A percentile compares a stretch with the other conserved stretches of the same genome.
Evolutionary conservation across 495 filamentous ascomycete genomes (phyloP).

Genomic region (Friedmanniomyces endolithicus): DNA sequence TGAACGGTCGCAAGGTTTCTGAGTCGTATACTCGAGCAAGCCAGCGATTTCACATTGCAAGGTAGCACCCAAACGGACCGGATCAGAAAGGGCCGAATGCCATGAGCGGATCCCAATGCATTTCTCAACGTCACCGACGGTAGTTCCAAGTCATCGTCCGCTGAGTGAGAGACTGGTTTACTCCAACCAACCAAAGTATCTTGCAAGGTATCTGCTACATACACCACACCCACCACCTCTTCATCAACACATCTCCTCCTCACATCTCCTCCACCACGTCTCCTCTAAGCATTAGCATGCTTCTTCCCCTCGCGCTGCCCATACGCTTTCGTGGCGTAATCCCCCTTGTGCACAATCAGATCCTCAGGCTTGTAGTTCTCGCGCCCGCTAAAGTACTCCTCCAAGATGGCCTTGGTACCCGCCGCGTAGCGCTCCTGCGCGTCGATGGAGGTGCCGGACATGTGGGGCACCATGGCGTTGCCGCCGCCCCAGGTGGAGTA

Average conservation of each 20-base stretch:
- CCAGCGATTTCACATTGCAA: too few species aligned
- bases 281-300: background rate
- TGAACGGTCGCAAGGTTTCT: too few species aligned
- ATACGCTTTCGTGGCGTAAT: conserved; percentile 94
- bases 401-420: conserved; percentile 78
- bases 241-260: background rate
- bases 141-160: too few species aligned
- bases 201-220: background rate
- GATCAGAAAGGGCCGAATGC: too few species aligned
- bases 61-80: too few species aligned
- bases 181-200: too few species aligned
- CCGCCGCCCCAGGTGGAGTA: conserved; percentile 92
- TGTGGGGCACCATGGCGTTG: conserved; percentile 97
- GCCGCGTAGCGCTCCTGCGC: conserved; percentile 90
- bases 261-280: background rate
- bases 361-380: conserved; percentile 84
- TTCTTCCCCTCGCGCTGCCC: conserved; percentile 47
- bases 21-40: too few species aligned
- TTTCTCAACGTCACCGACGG: too few species aligned
- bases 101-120: too few species aligned
- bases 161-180: too few species aligned
- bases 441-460: conserved; percentile 94
- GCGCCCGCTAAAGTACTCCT: conserved; percentile 76
- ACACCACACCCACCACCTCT: background rate
- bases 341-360: conserved; percentile 80